Evolutionary conservation across 345 rosid species (phyloP).

Genomic region (Lumnitzera littorea): DNA sequence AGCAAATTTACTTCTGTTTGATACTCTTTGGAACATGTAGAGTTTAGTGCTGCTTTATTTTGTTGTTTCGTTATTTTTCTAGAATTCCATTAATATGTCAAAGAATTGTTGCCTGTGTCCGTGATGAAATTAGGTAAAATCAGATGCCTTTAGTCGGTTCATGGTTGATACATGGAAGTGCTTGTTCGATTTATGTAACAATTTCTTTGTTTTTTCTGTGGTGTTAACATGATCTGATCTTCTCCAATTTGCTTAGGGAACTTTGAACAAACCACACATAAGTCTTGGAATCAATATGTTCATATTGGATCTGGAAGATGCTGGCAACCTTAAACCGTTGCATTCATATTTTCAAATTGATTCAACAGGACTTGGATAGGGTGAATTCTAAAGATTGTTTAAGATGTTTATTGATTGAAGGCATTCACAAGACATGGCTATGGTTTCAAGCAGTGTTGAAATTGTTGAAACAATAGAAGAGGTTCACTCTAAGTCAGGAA

Average conservation of each 20-base stretch:
- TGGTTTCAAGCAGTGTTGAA: conserved; percentile 33
- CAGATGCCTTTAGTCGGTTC: too few species aligned
- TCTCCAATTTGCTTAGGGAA: conserved; percentile 22
- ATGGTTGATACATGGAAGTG: too few species aligned
- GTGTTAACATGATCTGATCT: conserved; percentile 22
- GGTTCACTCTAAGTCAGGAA: conserved; percentile 15
- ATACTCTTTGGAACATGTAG: too few species aligned
- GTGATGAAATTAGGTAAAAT: too few species aligned
- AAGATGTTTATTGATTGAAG: conserved; percentile 9
- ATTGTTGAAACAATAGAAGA: conserved; percentile 50
- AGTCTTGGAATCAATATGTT: conserved; percentile 29
- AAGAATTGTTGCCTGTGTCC: too few species aligned
- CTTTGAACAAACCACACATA: conserved; percentile 1
- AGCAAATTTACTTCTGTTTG: too few species aligned
- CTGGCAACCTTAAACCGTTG: conserved; percentile 3
- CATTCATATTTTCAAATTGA: conserved; percentile 3
- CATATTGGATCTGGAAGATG: conserved; percentile 12
- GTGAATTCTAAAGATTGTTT: conserved; percentile 1
- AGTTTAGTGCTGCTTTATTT: too few species aligned
- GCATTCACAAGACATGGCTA: conserved; percentile 27
- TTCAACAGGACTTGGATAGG: conserved; percentile 35
- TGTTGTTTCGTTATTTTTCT: too few species aligned
- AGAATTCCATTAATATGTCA: too few species aligned
- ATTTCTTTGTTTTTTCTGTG: background rate
- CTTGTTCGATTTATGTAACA: background rate